phyloP scores from a whole-genome alignment of 768 basidiomycete species.

The Panaeolus papilionaceus region DNA sequence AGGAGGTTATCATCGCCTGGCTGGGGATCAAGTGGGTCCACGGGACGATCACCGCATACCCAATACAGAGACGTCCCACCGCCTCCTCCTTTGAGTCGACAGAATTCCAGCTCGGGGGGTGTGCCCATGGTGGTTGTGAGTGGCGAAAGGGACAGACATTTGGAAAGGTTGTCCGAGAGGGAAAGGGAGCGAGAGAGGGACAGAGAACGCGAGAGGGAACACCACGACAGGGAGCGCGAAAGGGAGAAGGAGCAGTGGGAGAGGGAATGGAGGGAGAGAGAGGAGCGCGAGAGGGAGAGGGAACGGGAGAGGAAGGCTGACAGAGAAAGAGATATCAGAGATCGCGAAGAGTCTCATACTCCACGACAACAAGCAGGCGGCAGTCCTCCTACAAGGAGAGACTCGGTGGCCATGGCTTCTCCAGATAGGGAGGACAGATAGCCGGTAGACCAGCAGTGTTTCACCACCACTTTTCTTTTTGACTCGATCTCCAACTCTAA shows the following conservation, averaged over 20 bases:
- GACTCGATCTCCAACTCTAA: neutral
- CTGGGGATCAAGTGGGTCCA: conserved; percentile 32
- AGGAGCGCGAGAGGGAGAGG: conserved; percentile 22
- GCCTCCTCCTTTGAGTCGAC: conserved; percentile 16
- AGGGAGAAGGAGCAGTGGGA: conserved; percentile 25
- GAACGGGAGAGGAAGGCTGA: conserved; percentile 18
- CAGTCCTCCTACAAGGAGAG: conserved; percentile 35
- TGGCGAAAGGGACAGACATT: conserved; percentile 20
- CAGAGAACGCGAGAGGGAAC: conserved; percentile 10
- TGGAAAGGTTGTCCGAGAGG: conserved; percentile 13
- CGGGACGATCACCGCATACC: neutral
- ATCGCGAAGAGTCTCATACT: conserved; percentile 25
- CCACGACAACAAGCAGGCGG: conserved; percentile 19
- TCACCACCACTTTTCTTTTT: neutral
- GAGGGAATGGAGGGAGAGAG: conserved; percentile 14
- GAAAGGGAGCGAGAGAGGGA: conserved; percentile 28
- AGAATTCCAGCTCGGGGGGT: conserved; percentile 18
- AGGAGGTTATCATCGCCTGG: conserved; percentile 48
- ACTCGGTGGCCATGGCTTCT: conserved; percentile 43
- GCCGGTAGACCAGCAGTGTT: conserved; percentile 8
- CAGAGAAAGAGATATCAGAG: conserved; percentile 15
- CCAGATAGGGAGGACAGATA: conserved; percentile 34
- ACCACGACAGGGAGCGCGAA: conserved; percentile 27
- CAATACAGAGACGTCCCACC: conserved; percentile 15
- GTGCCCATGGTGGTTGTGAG: conserved; percentile 15